Conservation (phyloP, 495 filamentous ascomycete species). For the Thozetella sp. region DNA sequence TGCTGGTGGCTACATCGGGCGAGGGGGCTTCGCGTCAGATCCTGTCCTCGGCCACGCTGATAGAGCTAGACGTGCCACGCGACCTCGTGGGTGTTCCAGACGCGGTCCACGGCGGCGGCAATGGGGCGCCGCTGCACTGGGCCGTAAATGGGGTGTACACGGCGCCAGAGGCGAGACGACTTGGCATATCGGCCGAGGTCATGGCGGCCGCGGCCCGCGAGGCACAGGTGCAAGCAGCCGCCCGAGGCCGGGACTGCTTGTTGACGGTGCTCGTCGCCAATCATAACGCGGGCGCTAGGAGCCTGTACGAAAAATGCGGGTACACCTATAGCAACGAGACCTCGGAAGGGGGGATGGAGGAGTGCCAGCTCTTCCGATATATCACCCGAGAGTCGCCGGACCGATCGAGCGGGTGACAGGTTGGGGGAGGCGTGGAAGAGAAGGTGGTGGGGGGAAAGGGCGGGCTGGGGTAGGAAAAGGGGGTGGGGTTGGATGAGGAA, state of each 20-base stretch:
- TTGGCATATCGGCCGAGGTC: constrained; percentile 41
- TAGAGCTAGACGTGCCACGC: constrained; percentile 18
- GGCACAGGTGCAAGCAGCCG: constrained; percentile 48
- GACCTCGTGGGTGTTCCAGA: constrained; percentile 22
- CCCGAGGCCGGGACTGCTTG: neutral
- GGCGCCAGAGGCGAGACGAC: constrained; percentile 35
- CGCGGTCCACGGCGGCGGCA: constrained; percentile 17
- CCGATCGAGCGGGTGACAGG: too few species aligned
- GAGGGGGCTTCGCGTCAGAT: constrained; percentile 18
- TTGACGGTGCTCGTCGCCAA: neutral
- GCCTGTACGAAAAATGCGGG: neutral
- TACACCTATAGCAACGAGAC: neutral
- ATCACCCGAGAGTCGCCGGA: too few species aligned
- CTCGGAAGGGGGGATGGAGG: too few species aligned
- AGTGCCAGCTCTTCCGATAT: neutral
- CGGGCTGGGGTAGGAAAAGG: too few species aligned
- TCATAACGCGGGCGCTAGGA: neutral
- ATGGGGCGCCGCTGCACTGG: constrained; percentile 24
- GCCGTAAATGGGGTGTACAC: constrained; percentile 47
- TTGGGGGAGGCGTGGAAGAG: too few species aligned
- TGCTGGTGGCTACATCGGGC: constrained; percentile 35
- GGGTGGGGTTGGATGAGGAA: too few species aligned
- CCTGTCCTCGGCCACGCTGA: constrained; percentile 14
- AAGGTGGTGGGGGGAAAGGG: too few species aligned
- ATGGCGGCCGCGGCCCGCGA: constrained; percentile 27